Conservation (phyloP, 495 filamentous ascomycete genomes). For the Durotheca rogersii region DNA sequence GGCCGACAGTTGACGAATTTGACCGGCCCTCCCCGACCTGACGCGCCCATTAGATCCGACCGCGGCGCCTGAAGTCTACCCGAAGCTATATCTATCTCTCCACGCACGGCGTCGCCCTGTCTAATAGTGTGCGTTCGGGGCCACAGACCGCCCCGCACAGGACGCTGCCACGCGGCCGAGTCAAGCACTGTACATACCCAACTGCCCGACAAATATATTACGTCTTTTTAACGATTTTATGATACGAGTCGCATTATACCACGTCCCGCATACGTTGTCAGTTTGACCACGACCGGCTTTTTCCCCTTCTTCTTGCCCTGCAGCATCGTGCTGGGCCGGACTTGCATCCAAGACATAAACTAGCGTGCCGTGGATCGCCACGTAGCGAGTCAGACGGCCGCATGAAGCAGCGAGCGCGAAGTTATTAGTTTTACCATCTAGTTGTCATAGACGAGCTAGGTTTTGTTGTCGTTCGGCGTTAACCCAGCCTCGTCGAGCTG, state of each 20-base stretch:
- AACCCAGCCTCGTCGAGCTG: too few species aligned
- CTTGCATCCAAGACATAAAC: constrained; percentile 6
- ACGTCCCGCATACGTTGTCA: constrained; percentile 30
- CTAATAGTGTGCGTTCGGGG: background rate
- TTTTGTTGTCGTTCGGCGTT: constrained; percentile 15
- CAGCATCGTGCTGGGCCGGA: constrained; percentile 21
- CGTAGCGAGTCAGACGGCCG: constrained; percentile 21
- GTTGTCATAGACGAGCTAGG: constrained; percentile 10
- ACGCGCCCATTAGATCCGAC: background rate
- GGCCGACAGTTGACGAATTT: constrained; percentile 12
- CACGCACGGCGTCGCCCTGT: constrained; percentile 3
- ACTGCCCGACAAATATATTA: constrained; percentile 14
- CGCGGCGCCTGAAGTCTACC: background rate
- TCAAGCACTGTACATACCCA: constrained; percentile 17
- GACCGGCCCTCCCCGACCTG: background rate
- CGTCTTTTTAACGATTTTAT: constrained; percentile 35
- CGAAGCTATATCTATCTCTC: too few species aligned
- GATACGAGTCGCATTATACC: constrained; percentile 35
- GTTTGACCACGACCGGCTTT: constrained; percentile 5
- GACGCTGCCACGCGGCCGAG: constrained; percentile 6
- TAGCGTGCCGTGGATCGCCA: constrained; percentile 8
- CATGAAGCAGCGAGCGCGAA: constrained; percentile 8
- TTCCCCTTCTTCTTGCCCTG: constrained; percentile 16
- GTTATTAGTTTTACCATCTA: constrained; percentile 16
- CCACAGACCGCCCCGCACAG: background rate